Evolutionary conservation across 768 basidiomycete species (phyloP).

Genomic region (Lactarius hatsudake): DNA sequence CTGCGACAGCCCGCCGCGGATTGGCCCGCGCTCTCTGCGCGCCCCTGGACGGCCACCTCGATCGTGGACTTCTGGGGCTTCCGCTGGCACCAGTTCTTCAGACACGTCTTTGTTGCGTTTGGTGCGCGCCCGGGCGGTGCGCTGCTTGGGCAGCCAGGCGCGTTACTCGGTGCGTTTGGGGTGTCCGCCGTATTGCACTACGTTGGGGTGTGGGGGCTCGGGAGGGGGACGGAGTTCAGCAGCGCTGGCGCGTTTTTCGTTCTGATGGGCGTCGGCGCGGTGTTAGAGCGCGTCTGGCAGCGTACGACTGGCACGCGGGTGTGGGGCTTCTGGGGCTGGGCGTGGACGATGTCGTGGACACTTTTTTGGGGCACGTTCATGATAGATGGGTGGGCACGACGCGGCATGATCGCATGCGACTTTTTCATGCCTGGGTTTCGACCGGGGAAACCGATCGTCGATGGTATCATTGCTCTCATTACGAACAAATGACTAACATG

Average conservation of each 20-base stretch:
- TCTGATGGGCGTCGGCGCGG: slow-evolving; percentile 51
- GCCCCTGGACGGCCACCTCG: slow-evolving; percentile 40
- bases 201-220: slow-evolving; percentile 58
- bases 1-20: slow-evolving; percentile 33
- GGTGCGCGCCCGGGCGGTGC: slow-evolving; percentile 36
- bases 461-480: neutral
- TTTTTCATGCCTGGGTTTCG: neutral
- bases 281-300: slow-evolving; percentile 50
- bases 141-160: slow-evolving; percentile 49
- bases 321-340: slow-evolving; percentile 46
- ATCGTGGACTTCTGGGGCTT: slow-evolving; percentile 39
- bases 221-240: slow-evolving; percentile 46
- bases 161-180: slow-evolving; percentile 55
- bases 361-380: slow-evolving; percentile 39
- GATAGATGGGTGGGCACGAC: slow-evolving; percentile 20
- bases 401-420: slow-evolving; percentile 15
- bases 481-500: neutral
- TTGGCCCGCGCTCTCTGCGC: slow-evolving; percentile 39
- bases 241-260: slow-evolving; percentile 53
- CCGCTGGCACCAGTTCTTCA: slow-evolving; percentile 41
- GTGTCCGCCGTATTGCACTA: slow-evolving; percentile 59
- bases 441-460: slow-evolving; percentile 13
- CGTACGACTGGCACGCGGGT: slow-evolving; percentile 44
- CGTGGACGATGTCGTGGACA: slow-evolving; percentile 55
- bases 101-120: slow-evolving; percentile 34